A percentile compares a stretch with the other conserved stretches of the same genome.
phyloP scores from a whole-genome alignment of 768 basidiomycete genomes.

The Leccinum longicurvipes region DNA sequence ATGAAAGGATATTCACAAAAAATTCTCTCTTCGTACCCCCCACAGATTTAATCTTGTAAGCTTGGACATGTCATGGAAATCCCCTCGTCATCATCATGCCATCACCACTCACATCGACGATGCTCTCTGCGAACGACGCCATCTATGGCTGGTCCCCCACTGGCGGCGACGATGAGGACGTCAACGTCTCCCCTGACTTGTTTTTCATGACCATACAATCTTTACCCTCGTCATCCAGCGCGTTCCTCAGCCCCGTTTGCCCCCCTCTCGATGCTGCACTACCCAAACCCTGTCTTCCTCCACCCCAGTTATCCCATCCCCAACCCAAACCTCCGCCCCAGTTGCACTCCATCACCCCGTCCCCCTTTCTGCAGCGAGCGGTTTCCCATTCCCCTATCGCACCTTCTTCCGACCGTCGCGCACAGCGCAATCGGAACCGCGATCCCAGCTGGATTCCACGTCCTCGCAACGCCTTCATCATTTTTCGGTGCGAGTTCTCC shows the following conservation, averaged over 20 bases:
- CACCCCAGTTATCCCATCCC: background rate
- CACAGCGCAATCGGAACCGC: constrained; percentile 38
- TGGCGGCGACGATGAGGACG: constrained; percentile 27
- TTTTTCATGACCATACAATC: constrained; percentile 6
- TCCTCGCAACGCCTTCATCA: constrained; percentile 68
- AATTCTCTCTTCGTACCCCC: background rate
- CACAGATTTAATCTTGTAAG: background rate
- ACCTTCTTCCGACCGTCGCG: constrained; percentile 39
- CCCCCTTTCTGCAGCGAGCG: background rate
- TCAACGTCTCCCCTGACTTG: constrained; percentile 20
- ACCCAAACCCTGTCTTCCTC: background rate
- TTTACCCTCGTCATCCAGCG: background rate
- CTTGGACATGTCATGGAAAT: background rate
- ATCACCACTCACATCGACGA: background rate
- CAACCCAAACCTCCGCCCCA: background rate
- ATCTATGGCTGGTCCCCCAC: constrained; percentile 30
- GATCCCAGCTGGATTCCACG: constrained; percentile 63
- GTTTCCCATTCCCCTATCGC: constrained; percentile 13
- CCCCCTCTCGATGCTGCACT: constrained; percentile 13
- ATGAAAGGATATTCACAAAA: background rate
- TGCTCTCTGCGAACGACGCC: constrained; percentile 10
- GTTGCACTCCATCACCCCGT: background rate
- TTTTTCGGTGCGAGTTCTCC: constrained; percentile 67
- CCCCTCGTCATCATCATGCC: background rate
- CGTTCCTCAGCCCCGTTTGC: constrained; percentile 9